These are phyloP conservation scores for Chlorophyllum brunneum DNA, from an alignment of 768 basidiomycete species.

Conservation along the genomic window DNA sequence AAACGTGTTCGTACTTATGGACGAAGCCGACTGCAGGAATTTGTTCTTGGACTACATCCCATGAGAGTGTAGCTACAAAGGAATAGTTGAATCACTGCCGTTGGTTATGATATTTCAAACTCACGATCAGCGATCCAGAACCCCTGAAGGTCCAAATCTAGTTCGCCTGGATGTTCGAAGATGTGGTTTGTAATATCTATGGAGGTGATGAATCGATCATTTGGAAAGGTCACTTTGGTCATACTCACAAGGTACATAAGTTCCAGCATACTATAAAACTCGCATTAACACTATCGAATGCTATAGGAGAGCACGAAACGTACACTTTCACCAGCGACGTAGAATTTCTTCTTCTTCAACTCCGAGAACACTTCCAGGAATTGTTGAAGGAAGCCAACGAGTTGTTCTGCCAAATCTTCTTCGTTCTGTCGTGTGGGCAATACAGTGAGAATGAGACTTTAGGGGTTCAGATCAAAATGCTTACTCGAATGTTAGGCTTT, in stretches of 20 bases:
- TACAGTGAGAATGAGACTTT: neutral
- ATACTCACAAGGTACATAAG: conserved; percentile 50
- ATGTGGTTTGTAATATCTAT: conserved; percentile 76
- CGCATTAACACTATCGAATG: neutral
- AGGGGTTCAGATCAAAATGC: conserved; percentile 26
- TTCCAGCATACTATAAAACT: conserved; percentile 59
- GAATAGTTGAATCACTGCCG: neutral
- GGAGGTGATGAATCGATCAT: neutral
- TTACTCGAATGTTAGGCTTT: conserved; percentile 54
- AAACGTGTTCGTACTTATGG: conserved; percentile 65
- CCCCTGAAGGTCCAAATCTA: conserved; percentile 61
- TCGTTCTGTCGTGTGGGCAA: conserved; percentile 32
- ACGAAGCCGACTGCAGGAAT: conserved; percentile 76
- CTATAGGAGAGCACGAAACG: conserved; percentile 22
- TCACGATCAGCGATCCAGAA: conserved; percentile 73
- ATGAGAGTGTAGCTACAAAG: conserved; percentile 49
- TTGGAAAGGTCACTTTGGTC: neutral
- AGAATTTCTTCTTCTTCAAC: conserved; percentile 68
- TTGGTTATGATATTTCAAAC: conserved; percentile 17
- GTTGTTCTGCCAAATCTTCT: conserved; percentile 42
- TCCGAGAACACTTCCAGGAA: conserved; percentile 75
- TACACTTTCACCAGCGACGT: conserved; percentile 72
- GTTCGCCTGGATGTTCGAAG: conserved; percentile 46
- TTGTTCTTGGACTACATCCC: conserved; percentile 60
- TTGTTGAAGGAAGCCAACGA: conserved; percentile 66